A percentile compares a stretch with the other conserved stretches of the same genome.
Evolutionary conservation across 495 filamentous ascomycete species (phyloP).

Genomic region (Amphirosellinia nigrospora): DNA sequence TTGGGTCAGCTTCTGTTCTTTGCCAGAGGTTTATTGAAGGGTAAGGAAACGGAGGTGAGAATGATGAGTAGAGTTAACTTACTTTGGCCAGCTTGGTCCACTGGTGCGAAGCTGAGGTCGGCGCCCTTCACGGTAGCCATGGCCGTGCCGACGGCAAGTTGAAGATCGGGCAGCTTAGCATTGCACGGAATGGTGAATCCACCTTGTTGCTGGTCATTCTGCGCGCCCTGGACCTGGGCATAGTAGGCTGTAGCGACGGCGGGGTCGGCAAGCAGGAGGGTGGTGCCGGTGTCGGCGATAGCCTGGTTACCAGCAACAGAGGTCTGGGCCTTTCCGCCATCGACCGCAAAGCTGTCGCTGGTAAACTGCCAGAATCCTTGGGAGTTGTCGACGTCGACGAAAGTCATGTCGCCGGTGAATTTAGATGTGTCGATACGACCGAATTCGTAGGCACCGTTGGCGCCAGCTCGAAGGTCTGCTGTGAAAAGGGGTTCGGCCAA

Average conservation of each 20-base stretch:
- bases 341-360: slow-evolving; percentile 63
- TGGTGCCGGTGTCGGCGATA: slow-evolving; percentile 77
- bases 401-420: slow-evolving; percentile 68
- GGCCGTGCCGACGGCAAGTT: slow-evolving; percentile 64
- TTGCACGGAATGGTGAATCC: slow-evolving; percentile 66
- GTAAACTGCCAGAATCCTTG: slow-evolving; percentile 80
- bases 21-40: background rate
- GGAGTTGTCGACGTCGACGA: slow-evolving; percentile 65
- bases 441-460: slow-evolving; percentile 76
- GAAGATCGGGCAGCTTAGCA: slow-evolving; percentile 65
- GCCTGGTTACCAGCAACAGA: slow-evolving; percentile 54
- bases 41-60: no score
- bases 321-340: slow-evolving; percentile 44
- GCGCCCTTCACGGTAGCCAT: slow-evolving; percentile 70
- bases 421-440: slow-evolving; percentile 70
- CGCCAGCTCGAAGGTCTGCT: slow-evolving; percentile 66
- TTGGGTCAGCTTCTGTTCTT: slow-evolving; percentile 23
- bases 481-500: slow-evolving; percentile 76
- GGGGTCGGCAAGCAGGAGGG: slow-evolving; percentile 71
- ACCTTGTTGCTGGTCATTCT: slow-evolving; percentile 53
- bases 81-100: slow-evolving; percentile 49
- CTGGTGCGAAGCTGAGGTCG: slow-evolving; percentile 68
- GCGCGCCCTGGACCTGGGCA: slow-evolving; percentile 61
- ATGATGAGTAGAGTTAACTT: slow-evolving; percentile 32
- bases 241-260: slow-evolving; percentile 69